Conservation (phyloP, 257 asterid species). For the Striga asiatica region DNA sequence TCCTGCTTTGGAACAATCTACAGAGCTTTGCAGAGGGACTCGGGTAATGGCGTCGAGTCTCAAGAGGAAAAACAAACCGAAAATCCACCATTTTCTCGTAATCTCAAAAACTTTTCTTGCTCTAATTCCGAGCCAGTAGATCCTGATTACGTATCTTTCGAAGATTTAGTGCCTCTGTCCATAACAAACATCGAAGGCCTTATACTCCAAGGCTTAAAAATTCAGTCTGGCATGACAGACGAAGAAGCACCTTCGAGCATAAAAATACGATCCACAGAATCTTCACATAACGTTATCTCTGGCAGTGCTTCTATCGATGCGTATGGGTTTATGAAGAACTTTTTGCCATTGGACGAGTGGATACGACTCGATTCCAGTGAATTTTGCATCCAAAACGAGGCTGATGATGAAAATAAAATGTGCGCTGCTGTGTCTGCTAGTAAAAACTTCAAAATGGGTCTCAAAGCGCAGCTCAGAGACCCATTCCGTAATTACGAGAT, state of each 20-base stretch:
- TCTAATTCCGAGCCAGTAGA: conserved; percentile 20
- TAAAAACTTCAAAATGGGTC: conserved; percentile 37
- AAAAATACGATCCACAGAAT: conserved; percentile 10
- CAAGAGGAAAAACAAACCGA: conserved; percentile 5
- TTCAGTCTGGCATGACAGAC: conserved; percentile 57
- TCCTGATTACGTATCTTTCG: conserved; percentile 36
- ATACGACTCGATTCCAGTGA: conserved; percentile 36
- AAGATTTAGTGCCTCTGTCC: conserved; percentile 52
- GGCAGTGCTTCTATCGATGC: conserved; percentile 21
- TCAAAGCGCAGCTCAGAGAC: conserved; percentile 75
- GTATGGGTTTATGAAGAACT: conserved; percentile 31
- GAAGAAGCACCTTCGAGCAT: conserved; percentile 53
- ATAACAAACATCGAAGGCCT: conserved; percentile 50
- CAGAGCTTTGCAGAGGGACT: conserved; percentile 21
- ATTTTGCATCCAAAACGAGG: conserved; percentile 20
- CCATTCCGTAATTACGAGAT: conserved; percentile 57
- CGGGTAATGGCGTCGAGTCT: conserved; percentile 11
- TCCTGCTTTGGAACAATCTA: conserved; percentile 4
- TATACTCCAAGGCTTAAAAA: conserved; percentile 58
- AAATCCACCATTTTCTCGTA: conserved; percentile 12
- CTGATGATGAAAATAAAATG: too few species aligned
- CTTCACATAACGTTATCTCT: conserved; percentile 10
- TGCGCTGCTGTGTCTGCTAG: too few species aligned
- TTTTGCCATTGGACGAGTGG: conserved; percentile 56
- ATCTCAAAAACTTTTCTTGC: conserved; percentile 20